Evolutionary conservation across 257 asterid genomes (phyloP).

Genomic region (Nicotiana sylvestris): DNA sequence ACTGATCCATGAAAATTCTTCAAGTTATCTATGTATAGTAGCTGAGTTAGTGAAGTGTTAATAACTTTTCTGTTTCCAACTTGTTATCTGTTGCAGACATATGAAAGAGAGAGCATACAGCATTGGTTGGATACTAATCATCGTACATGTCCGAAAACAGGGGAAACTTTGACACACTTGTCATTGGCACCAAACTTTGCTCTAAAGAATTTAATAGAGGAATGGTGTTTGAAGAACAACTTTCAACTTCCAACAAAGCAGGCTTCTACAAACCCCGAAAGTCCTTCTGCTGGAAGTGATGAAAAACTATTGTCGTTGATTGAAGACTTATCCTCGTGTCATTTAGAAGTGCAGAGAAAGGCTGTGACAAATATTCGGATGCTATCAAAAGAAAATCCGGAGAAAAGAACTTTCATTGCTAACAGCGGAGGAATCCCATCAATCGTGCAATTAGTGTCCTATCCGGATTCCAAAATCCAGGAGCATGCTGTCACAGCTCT

Average conservation of each 20-base stretch:
- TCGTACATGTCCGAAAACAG: slow-evolving; percentile 74
- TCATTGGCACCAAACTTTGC: slow-evolving; percentile 75
- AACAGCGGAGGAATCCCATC: slow-evolving; percentile 60
- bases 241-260: slow-evolving; percentile 41
- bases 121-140: slow-evolving; percentile 65
- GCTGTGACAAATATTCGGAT: slow-evolving; percentile 65
- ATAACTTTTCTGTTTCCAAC: not conserved
- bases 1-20: not conserved
- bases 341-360: slow-evolving; percentile 54
- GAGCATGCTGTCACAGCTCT: slow-evolving; percentile 85
- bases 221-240: slow-evolving; percentile 71
- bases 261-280: slow-evolving; percentile 11
- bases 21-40: not conserved
- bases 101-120: slow-evolving; percentile 79
- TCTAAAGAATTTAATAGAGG: slow-evolving; percentile 56
- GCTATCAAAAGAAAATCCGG: slow-evolving; percentile 70
- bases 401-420: slow-evolving; percentile 56
- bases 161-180: slow-evolving; percentile 49
- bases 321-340: slow-evolving; percentile 45
- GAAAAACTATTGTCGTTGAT: slow-evolving; percentile 35
- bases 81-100: slow-evolving; percentile 42
- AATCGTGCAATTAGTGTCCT: slow-evolving; percentile 57
- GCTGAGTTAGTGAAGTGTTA: not conserved
- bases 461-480: slow-evolving; percentile 73
- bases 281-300: slow-evolving; percentile 9